Conservation (phyloP, 139 green algal genomes). For the Asterochloris sp. region DNA sequence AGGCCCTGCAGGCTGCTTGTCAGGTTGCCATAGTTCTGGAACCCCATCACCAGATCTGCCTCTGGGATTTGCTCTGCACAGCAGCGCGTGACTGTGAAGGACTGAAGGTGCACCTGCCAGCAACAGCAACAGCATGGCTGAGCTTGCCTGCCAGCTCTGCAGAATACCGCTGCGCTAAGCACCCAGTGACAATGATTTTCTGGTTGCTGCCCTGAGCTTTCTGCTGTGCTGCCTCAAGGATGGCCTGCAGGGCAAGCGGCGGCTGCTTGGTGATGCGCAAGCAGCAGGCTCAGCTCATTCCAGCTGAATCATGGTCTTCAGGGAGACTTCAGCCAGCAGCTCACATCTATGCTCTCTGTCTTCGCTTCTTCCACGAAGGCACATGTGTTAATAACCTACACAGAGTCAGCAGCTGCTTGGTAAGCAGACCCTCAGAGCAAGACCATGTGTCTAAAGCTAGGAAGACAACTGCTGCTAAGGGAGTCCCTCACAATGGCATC, state of each 20-base stretch:
- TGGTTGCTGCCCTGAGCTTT: constrained; percentile 60
- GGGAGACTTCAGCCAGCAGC: background rate
- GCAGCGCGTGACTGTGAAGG: background rate
- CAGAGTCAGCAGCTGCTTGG: too few species aligned
- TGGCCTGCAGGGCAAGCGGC: constrained; percentile 46
- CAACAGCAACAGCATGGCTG: background rate
- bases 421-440: too few species aligned
- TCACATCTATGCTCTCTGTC: constrained; percentile 74
- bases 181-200: constrained; percentile 84
- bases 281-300: background rate
- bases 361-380: constrained; percentile 91
- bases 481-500: constrained; percentile 61
- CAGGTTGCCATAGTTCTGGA: constrained; percentile 70
- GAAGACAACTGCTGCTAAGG: too few species aligned
- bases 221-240: constrained; percentile 69
- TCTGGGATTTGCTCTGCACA: constrained; percentile 69
- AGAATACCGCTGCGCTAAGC: constrained; percentile 84
- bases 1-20: constrained; percentile 34
- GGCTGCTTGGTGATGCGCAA: too few species aligned
- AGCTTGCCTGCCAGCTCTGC: constrained; percentile 52
- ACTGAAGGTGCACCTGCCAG: background rate
- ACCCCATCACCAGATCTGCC: constrained; percentile 79
- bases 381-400: constrained; percentile 79
- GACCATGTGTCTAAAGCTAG: too few species aligned
- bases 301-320: background rate